Base-by-base conservation (phyloP, 176 grass and related monocot genomes). In the Oryza rufipogon region DNA sequence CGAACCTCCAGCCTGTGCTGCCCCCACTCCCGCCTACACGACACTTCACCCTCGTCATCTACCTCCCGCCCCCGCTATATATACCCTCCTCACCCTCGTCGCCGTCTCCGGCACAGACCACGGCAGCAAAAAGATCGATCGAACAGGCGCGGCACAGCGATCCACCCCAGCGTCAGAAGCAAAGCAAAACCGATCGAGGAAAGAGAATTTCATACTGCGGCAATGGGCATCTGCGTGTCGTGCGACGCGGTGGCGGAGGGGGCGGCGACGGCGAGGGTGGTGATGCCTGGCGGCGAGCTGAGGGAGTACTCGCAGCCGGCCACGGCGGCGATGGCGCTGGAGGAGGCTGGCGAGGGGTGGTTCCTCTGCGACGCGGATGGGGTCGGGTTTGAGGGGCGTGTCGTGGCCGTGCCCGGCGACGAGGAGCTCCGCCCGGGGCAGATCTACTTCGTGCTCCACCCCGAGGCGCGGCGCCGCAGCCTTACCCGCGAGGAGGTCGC, bases 331-430 rank as follows among this genome's bases (percentile, higher is more conserved):
- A 19, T 78, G 48, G 90, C 65, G 5, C 74, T 98, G 9, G 77
- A 87, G 52, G 91, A 90, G 87, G 83, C 79, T 20, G 70, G 69
- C 11, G 8, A 69, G 11, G 47, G 54, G 20, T 91, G 76, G 87
- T 95, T 98, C 68, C 81, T 98, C 5, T 98, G 96, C 75, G 96
- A 98, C 60, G 93, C 96, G 8, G 93, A 98, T 45, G 90, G 30
- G 80, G 91, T 98, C 78, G 96, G 87, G 73, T 84, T 98, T 71
- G 87, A 92, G 38, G 84, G 82, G 0, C 49, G 73, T 64, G 58
- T 98, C 7, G 61, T 65, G 6, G 89, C 76, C 64, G 68, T 88
- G 2, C 68, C 15, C 2, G 71, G 20, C 4, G 61, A 26, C 28
- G 91, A 87, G 49, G 86, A 89, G 83, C 80, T 98, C 49, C 74